phyloP scores from a whole-genome alignment of 306 rosid species.

The Pterocarpus macrocarpus region DNA sequence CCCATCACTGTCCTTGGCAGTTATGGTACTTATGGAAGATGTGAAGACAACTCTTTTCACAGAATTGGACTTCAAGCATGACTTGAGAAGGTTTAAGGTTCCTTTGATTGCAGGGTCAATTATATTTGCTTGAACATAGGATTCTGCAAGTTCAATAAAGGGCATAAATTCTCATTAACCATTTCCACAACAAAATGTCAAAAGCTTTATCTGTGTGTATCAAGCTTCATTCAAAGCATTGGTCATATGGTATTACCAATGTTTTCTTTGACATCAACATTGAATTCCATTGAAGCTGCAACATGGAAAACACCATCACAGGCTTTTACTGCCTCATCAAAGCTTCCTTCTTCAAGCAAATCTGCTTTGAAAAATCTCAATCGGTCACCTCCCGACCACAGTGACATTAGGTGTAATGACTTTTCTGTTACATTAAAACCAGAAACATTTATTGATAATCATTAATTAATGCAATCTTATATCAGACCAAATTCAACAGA shows the following conservation, averaged over 20 bases:
- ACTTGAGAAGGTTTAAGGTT: conserved; percentile 64
- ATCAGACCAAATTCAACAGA: background rate
- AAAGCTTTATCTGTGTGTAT: background rate
- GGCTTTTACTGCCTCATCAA: conserved; percentile 75
- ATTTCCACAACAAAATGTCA: background rate
- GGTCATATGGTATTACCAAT: conserved; percentile 55
- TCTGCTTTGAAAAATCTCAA: conserved; percentile 75
- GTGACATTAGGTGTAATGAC: conserved; percentile 62
- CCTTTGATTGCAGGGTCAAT: conserved; percentile 73
- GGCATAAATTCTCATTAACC: conserved; percentile 10
- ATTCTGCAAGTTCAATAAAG: conserved; percentile 55
- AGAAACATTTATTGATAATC: background rate
- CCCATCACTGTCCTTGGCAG: conserved; percentile 66
- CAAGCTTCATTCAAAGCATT: background rate
- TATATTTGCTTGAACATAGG: conserved; percentile 61
- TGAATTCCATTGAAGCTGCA: conserved; percentile 80
- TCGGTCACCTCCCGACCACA: conserved; percentile 60
- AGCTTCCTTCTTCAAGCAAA: conserved; percentile 76
- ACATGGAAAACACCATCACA: conserved; percentile 81
- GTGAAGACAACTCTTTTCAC: conserved; percentile 84
- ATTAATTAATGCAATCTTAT: background rate
- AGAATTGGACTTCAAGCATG: conserved; percentile 77
- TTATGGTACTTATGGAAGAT: conserved; percentile 81
- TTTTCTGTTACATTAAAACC: conserved; percentile 61
- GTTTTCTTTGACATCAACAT: conserved; percentile 54